Base-by-base conservation (phyloP, 1,139 yeast species). In the Meyerozyma guilliermondii region DNA sequence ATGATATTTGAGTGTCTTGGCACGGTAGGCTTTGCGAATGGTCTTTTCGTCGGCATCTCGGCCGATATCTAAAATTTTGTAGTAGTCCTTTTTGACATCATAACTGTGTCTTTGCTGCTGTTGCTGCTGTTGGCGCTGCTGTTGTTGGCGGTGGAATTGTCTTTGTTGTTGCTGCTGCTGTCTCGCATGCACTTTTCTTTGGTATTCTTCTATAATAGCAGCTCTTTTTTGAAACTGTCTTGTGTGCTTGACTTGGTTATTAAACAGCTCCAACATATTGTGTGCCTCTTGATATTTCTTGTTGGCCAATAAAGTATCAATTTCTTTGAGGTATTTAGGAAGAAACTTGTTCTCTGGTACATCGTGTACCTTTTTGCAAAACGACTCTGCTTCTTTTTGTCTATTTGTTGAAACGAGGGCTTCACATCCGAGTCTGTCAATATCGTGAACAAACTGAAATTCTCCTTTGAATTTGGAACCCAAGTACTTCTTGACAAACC, bases 21-120 rank as follows among this genome's bases (percentile, higher is more conserved):
- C 71, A 46, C 96, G 72, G 62, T 88, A 86, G 0, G 95, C 96
- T 58, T 81, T 84, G 54, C 85, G 86, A 50, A 92, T 83, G 10
- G 87, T 84, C 50, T 76, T 75, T 1, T 80, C 83, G 46, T 79
- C 82, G 0, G 97, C 95, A 49, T 78, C 78, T 43, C 75, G 71
- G 0, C 80, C 52, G 7, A 91, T 75, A 20, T 81, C 95, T 11
- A 92, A 67, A 3, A 87, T 73, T 56, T 87, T 87, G 63, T 92
- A 92, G 57, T 87, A 87, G 60, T 92, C 96, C 46, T 78, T 79
- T 45, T 77, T 71, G 18, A 82, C 80, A 30, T 72, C 66, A 17
- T 55, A 43, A 3, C 54, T 56, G 31, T 55, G 59, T 20, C 68
- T 71, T 30, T 55, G 62, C 18, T 56, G 66, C 41, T 63, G 72